phyloP scores from a whole-genome alignment of 352 stramenopile species.

The Pythium rhizo-oryzae region DNA sequence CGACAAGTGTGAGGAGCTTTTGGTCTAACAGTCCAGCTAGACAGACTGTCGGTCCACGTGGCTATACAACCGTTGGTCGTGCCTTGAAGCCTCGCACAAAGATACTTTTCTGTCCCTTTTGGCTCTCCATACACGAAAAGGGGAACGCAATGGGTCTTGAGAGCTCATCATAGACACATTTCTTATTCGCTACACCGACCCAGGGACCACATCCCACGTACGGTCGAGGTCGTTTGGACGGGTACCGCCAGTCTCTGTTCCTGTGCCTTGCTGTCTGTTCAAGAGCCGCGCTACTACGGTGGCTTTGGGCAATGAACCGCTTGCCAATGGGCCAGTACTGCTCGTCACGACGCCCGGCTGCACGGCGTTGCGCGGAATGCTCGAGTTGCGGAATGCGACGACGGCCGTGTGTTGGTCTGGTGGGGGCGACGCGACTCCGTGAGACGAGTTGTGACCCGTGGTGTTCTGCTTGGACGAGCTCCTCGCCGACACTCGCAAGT shows the following conservation, averaged over 20 bases:
- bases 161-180: neutral
- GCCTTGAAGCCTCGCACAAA: too few species aligned
- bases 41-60: too few species aligned
- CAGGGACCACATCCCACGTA: constrained; percentile 9
- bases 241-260: neutral
- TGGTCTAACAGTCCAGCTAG: too few species aligned
- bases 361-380: constrained; percentile 6
- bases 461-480: neutral
- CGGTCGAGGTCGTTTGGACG: neutral
- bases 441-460: neutral
- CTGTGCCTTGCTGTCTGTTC: constrained; percentile 2
- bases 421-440: neutral
- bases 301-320: neutral
- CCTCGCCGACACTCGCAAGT: constrained; percentile 13
- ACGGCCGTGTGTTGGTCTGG: neutral
- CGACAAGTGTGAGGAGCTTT: too few species aligned
- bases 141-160: too few species aligned
- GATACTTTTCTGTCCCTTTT: too few species aligned
- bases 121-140: too few species aligned
- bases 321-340: neutral
- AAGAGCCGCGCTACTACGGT: constrained; percentile 7
- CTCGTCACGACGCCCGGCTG: neutral
- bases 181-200: neutral
- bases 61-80: neutral
- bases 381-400: neutral